Evolutionary conservation across 2,329 filamentous ascomycete genomes (phyloP).

Genomic region (Neonectria faginata): DNA sequence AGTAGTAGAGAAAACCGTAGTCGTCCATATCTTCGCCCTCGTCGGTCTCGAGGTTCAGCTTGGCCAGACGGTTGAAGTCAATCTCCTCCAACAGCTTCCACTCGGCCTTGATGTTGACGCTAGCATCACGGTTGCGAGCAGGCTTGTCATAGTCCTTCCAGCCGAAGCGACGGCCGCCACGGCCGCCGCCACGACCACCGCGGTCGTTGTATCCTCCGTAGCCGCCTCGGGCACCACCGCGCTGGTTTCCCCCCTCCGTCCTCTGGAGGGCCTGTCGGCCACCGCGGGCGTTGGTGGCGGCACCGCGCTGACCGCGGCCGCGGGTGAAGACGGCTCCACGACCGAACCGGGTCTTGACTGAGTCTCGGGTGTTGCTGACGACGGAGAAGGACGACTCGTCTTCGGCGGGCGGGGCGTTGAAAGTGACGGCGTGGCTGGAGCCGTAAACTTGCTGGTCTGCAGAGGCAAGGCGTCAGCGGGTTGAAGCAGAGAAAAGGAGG

Average conservation of each 20-base stretch:
- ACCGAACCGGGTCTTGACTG: conserved; percentile 86
- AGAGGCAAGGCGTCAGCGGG: conserved; percentile 20
- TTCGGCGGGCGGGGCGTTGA: conserved; percentile 91
- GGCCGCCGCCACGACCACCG: conserved; percentile 71
- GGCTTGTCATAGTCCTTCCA: conserved; percentile 99
- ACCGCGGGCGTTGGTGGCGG: conserved; percentile 72
- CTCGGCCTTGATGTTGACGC: conserved; percentile 94
- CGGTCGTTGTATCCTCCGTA: conserved; percentile 72
- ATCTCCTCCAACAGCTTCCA: conserved; percentile 98
- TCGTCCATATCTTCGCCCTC: conserved; percentile 95
- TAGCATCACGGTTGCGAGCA: conserved; percentile 93
- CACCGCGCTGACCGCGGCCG: conserved; percentile 80
- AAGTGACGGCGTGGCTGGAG: conserved; percentile 85
- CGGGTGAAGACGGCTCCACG: conserved; percentile 92
- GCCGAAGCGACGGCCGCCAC: conserved; percentile 88
- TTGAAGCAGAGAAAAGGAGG: not conserved
- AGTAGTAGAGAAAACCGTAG: conserved; percentile 98
- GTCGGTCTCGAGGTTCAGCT: conserved; percentile 94
- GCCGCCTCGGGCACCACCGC: conserved; percentile 71
- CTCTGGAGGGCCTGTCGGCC: conserved; percentile 76
- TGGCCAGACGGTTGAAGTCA: conserved; percentile 93
- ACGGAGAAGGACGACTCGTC: conserved; percentile 98
- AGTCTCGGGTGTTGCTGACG: conserved; percentile 93
- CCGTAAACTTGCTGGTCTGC: conserved; percentile 97
- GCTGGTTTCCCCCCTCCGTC: conserved; percentile 65